Evolutionary conservation across 306 rosid genomes (phyloP).

Genomic region (Lupinus albus): DNA sequence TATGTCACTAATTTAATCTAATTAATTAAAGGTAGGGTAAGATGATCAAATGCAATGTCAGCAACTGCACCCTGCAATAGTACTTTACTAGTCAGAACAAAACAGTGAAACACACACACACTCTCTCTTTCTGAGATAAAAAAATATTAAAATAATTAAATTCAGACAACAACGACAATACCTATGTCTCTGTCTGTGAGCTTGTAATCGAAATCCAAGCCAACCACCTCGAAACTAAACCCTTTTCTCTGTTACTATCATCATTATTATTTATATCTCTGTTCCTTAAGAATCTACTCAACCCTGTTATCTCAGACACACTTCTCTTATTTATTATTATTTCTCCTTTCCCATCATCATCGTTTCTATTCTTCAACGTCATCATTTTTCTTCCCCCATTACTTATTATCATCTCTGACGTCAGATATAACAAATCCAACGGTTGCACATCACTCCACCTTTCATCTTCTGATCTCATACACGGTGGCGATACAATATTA

Average conservation of each 20-base stretch:
- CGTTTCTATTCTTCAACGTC: neutral
- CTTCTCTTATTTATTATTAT: constrained; percentile 67
- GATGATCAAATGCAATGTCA: constrained; percentile 20
- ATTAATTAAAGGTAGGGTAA: neutral
- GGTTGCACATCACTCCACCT: constrained; percentile 86
- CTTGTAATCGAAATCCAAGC: constrained; percentile 61
- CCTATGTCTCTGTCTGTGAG: constrained; percentile 32
- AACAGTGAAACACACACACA: too few species aligned
- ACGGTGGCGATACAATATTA: constrained; percentile 38
- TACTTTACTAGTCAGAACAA: too few species aligned
- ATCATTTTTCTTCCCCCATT: neutral
- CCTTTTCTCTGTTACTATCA: constrained; percentile 34
- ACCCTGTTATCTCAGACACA: constrained; percentile 82
- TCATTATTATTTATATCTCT: constrained; percentile 3
- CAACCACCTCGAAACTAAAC: constrained; percentile 52
- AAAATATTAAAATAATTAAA: too few species aligned
- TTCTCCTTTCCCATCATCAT: constrained; percentile 48
- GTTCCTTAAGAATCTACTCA: constrained; percentile 53
- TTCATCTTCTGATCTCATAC: constrained; percentile 13
- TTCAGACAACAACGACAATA: neutral
- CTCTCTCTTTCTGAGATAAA: too few species aligned
- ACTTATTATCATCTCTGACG: constrained; percentile 70
- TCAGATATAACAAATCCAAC: constrained; percentile 71
- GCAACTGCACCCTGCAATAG: constrained; percentile 10
- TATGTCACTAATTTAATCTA: too few species aligned